These are phyloP conservation scores for Trichoderma endophyticum DNA, from an alignment of 2,329 filamentous ascomycete genomes.

Conservation along the genomic window DNA sequence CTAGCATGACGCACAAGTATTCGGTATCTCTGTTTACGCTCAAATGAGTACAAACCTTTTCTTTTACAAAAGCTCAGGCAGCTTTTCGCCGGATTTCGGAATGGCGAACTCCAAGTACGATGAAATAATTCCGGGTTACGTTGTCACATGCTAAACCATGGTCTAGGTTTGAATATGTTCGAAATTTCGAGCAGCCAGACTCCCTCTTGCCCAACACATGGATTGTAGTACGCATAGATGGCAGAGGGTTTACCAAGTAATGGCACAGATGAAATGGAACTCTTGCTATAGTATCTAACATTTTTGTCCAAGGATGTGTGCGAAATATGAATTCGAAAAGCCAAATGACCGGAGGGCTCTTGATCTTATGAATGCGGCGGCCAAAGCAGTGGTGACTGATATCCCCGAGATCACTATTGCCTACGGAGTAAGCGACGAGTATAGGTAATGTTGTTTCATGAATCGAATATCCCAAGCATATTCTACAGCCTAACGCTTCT, in stretches of 20 bases:
- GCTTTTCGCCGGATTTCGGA: neutral
- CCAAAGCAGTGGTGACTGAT: slow-evolving; percentile 77
- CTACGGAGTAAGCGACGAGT: slow-evolving; percentile 95
- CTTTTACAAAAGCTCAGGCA: neutral
- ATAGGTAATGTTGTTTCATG: slow-evolving; percentile 51
- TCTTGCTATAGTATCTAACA: neutral
- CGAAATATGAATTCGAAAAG: slow-evolving; percentile 81
- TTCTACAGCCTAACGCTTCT: neutral
- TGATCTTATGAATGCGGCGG: slow-evolving; percentile 91
- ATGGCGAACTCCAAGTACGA: slow-evolving; percentile 62
- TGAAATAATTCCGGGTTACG: neutral
- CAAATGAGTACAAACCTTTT: slow-evolving; percentile 12
- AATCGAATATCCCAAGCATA: neutral
- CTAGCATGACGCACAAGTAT: slow-evolving; percentile 28
- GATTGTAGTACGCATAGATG: slow-evolving; percentile 93
- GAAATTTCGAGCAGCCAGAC: slow-evolving; percentile 80
- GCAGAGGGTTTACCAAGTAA: slow-evolving; percentile 91
- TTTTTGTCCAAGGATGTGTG: slow-evolving; percentile 62
- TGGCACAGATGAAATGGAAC: neutral
- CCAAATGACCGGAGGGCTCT: slow-evolving; percentile 87
- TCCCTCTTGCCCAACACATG: slow-evolving; percentile 83
- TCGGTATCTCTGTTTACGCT: neutral
- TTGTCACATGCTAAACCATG: neutral
- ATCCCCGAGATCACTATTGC: slow-evolving; percentile 81
- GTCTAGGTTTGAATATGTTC: slow-evolving; percentile 89